Evolutionary conservation across 805 yeast genomes (phyloP).

Genomic region (Komagataella mondaviorum): DNA sequence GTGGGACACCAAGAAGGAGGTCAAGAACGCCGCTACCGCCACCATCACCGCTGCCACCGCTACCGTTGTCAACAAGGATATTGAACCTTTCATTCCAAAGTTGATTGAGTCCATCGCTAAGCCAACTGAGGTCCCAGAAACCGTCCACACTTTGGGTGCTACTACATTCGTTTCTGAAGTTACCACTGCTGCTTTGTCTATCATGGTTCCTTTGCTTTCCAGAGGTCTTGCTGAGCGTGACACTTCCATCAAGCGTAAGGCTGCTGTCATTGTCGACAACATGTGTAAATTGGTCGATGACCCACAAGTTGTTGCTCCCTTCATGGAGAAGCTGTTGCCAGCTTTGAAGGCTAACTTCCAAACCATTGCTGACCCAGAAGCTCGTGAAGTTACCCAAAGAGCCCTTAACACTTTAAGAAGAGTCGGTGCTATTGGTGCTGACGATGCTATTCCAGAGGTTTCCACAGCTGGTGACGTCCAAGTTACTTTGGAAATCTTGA

Average conservation of each 20-base stretch:
- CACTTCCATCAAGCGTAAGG: slow-evolving; percentile 98
- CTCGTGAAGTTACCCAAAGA: slow-evolving; percentile 95
- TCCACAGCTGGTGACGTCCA: slow-evolving; percentile 96
- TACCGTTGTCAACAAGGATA: slow-evolving; percentile 99
- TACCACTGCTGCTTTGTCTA: slow-evolving; percentile 97
- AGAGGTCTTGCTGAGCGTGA: slow-evolving; percentile 99
- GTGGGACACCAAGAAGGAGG: slow-evolving; percentile 99
- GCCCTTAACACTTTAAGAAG: slow-evolving; percentile 95
- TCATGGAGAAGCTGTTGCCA: slow-evolving; percentile 91
- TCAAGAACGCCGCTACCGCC: slow-evolving; percentile 89
- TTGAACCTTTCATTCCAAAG: slow-evolving; percentile 96
- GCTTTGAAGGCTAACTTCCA: slow-evolving; percentile 87
- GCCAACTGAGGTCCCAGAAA: slow-evolving; percentile 97
- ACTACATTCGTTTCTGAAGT: slow-evolving; percentile 99
- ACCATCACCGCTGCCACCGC: slow-evolving; percentile 95
- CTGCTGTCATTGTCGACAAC: slow-evolving; percentile 99
- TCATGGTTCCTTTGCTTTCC: slow-evolving; percentile 96
- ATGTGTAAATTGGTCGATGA: slow-evolving; percentile 99
- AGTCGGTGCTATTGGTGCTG: slow-evolving; percentile 92
- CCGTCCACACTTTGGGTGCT: slow-evolving; percentile 98
- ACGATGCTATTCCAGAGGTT: slow-evolving; percentile 89
- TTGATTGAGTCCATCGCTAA: slow-evolving; percentile 93
- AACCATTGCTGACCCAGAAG: slow-evolving; percentile 99
- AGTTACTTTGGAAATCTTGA: slow-evolving; percentile 77
- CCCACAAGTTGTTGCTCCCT: slow-evolving; percentile 99